Base-by-base conservation (phyloP, 805 yeast species). In the Maudiozyma bulderi region DNA sequence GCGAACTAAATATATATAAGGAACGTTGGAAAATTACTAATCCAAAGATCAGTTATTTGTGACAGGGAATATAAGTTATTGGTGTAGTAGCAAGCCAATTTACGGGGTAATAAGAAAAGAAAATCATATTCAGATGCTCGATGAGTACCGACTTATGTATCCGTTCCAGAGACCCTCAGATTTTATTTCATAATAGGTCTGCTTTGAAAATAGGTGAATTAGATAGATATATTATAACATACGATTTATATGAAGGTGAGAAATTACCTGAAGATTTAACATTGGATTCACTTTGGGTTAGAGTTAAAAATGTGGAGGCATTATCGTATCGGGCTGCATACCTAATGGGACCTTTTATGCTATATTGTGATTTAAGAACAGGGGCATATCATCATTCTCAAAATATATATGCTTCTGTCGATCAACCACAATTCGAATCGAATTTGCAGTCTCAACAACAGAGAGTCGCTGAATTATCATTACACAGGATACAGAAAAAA, bases 371-470 rank as follows among this genome's bases (percentile, higher is more conserved):
- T 64, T 77, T 86, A 34, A 67, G 80, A 46, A 67, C 80, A 0
- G 72, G 62, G 3, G 82, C 77, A 7, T 86, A 75, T 57, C 72
- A 76, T 44, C 80, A 75, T 50, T 65, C 74, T 3, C 67, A 73
- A 48, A 56, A 66, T 15, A 73, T 74, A 20, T 82, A 82, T 57
- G 73, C 84, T 11, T 80, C 90, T 2, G 87, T 86, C 0, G 90
- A 86, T 59, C 89, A 83, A 56, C 95, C 95, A 0, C 68, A 69
- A 30, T 86, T 75, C 60, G 88, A 84, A 57, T 83, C 91, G 0
- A 86, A 81, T 59, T 57, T 86, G 33, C 74, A 75, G 42, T 84
- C 95, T 0, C 86, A 85, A 6, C 88, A 83, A 58, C 68, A 77
- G 11, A 73, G 82, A 48, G 67, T 68, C 30, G 77, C 78, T 3